phyloP scores from a whole-genome alignment of 2,329 filamentous ascomycete genomes.

The Colletotrichum tamarilloi region DNA sequence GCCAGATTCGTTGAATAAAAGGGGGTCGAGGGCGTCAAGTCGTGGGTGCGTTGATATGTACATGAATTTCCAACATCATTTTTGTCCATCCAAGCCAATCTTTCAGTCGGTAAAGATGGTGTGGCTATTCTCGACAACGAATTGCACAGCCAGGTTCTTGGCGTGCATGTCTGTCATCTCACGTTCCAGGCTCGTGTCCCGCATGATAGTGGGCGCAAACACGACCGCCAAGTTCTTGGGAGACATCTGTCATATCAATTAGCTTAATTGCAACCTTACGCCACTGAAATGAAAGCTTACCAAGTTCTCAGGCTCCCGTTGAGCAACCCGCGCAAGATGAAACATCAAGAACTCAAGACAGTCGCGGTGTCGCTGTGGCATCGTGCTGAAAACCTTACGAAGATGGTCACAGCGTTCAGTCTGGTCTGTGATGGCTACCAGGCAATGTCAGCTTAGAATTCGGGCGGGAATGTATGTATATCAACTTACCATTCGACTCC shows the following conservation, averaged over 20 bases:
- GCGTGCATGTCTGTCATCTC: constrained; percentile 97
- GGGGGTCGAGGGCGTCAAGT: constrained; percentile 22
- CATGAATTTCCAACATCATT: constrained; percentile 23
- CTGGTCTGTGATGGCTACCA: constrained; percentile 71
- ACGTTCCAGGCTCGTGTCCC: constrained; percentile 86
- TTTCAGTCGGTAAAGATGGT: constrained; percentile 74
- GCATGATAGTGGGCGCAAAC: constrained; percentile 97
- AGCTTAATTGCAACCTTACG: background rate
- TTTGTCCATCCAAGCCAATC: constrained; percentile 7
- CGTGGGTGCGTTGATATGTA: constrained; percentile 33
- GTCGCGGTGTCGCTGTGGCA: constrained; percentile 87
- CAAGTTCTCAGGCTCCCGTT: constrained; percentile 85
- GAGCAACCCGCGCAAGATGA: constrained; percentile 88
- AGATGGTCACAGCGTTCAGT: constrained; percentile 78
- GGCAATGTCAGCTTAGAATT: constrained; percentile 38
- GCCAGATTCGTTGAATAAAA: constrained; percentile 19
- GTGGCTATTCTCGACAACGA: constrained; percentile 90
- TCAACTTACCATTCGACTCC: constrained; percentile 77
- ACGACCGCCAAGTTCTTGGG: constrained; percentile 96
- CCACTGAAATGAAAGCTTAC: constrained; percentile 57
- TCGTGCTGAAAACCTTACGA: constrained; percentile 77
- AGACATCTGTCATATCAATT: constrained; percentile 76
- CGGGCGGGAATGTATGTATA: constrained; percentile 18
- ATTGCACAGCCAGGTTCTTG: constrained; percentile 93
- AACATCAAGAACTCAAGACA: constrained; percentile 94